Percentiles rank a stretch among this genome's conserved stretches.
Evolutionary conservation across 306 rosid genomes (phyloP).

Genomic region (Rosa rugosa): DNA sequence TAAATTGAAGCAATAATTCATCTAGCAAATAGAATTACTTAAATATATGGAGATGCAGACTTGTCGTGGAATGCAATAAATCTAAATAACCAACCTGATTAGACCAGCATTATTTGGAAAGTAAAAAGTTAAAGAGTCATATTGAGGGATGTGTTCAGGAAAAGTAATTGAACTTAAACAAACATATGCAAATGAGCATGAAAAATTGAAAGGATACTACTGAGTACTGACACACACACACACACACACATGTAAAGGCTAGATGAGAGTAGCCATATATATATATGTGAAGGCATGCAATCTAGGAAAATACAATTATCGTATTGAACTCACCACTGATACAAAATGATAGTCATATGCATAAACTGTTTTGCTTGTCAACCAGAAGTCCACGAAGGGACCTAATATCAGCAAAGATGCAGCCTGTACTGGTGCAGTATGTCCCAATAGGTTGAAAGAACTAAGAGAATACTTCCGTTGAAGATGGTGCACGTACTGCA

Average conservation of each 20-base stretch:
- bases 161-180: not conserved
- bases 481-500: slow-evolving; percentile 74
- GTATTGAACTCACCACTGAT: slow-evolving; percentile 47
- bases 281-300: slow-evolving; percentile 1
- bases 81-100: not conserved
- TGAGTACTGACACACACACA: not conserved
- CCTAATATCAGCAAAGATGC: slow-evolving; percentile 55
- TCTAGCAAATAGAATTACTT: not conserved
- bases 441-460: slow-evolving; percentile 73
- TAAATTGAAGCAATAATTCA: not conserved
- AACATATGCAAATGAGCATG: slow-evolving; percentile 12
- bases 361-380: slow-evolving; percentile 59
- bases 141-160: not conserved
- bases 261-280: not conserved
- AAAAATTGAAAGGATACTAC: not conserved
- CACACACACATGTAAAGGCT: not conserved
- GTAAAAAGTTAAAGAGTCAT: not conserved
- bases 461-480: slow-evolving; percentile 78
- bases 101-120: not conserved
- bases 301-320: slow-evolving; percentile 6
- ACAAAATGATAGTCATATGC: slow-evolving; percentile 43
- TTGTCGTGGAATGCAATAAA: not conserved
- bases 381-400: slow-evolving; percentile 71
- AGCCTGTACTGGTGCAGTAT: slow-evolving; percentile 80
- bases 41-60: not conserved